A percentile compares a stretch with the other conserved stretches of the same genome.
These are phyloP conservation scores for Suillus americanus DNA, from an alignment of 768 basidiomycete genomes.

Conservation along the genomic window DNA sequence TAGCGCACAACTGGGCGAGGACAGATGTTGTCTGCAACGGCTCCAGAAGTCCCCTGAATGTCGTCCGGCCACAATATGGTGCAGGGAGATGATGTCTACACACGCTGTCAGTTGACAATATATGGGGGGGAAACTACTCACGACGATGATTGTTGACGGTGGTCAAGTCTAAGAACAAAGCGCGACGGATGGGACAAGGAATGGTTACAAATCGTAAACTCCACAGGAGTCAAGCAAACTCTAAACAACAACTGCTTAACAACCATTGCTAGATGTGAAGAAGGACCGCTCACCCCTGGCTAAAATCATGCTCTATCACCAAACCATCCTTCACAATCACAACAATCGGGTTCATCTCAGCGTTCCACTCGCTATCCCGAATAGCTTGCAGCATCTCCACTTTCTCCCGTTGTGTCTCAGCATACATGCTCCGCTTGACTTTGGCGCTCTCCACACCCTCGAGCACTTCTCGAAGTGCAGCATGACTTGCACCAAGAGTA, in stretches of 20 bases:
- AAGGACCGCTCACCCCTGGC: conserved; percentile 54
- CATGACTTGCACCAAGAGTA: conserved; percentile 68
- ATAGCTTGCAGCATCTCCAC: conserved; percentile 66
- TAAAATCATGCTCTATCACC: conserved; percentile 62
- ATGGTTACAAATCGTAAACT: conserved; percentile 66
- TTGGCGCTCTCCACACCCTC: conserved; percentile 60
- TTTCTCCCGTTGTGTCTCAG: conserved; percentile 81
- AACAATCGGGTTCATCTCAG: conserved; percentile 73
- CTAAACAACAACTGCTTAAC: conserved; percentile 36
- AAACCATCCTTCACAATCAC: conserved; percentile 46
- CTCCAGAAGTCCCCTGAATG: conserved; percentile 56
- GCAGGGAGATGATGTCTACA: conserved; percentile 47
- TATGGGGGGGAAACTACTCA: conserved; percentile 11
- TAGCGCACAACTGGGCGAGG: conserved; percentile 55
- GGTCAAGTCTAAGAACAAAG: conserved; percentile 53
- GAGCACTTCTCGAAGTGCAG: conserved; percentile 59
- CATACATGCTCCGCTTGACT: conserved; percentile 83
- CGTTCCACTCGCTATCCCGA: conserved; percentile 70
- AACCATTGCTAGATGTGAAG: neutral
- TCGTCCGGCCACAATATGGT: conserved; percentile 64
- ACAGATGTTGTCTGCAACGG: conserved; percentile 48
- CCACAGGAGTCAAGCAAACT: conserved; percentile 50
- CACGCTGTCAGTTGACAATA: conserved; percentile 10
- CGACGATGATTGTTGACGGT: conserved; percentile 21
- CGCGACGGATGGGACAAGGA: conserved; percentile 63